phyloP scores from a whole-genome alignment of 1,284 basidiomycete genomes.

The Pulchroboletus neoregius region DNA sequence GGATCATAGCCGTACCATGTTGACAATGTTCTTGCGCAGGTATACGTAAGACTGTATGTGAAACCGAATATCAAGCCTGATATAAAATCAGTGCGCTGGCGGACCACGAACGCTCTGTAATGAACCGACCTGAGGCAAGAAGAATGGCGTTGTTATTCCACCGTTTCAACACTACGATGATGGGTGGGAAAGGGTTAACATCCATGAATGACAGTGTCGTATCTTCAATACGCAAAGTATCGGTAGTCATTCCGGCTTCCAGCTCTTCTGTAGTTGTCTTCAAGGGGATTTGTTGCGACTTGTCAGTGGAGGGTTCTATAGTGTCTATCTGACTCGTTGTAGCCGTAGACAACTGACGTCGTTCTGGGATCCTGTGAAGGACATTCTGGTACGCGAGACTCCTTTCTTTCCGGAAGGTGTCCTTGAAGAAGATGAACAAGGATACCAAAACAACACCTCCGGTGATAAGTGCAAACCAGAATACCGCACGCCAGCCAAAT shows the following conservation, averaged over 20 bases:
- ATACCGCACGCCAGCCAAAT: conserved; percentile 76
- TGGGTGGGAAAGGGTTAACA: conserved; percentile 68
- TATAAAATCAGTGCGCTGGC: conserved; percentile 1
- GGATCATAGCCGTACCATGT: conserved; percentile 66
- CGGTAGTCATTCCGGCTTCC: conserved; percentile 10
- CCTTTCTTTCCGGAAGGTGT: conserved; percentile 80
- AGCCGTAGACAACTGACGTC: background rate
- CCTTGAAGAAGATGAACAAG: conserved; percentile 70
- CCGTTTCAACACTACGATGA: conserved; percentile 54
- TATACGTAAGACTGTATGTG: conserved; percentile 68
- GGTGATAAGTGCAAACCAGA: conserved; percentile 76
- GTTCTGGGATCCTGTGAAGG: conserved; percentile 33
- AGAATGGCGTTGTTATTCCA: conserved; percentile 69
- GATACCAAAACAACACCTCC: conserved; percentile 51
- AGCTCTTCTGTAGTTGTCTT: background rate
- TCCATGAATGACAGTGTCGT: conserved; percentile 63
- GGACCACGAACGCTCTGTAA: background rate
- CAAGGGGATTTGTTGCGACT: conserved; percentile 1
- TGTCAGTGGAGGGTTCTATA: background rate
- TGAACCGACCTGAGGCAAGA: conserved; percentile 37
- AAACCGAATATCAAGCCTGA: conserved; percentile 68
- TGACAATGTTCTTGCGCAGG: conserved; percentile 67
- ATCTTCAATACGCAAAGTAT: conserved; percentile 28
- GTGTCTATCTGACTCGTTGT: background rate
- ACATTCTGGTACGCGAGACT: conserved; percentile 72